A percentile compares a stretch with the other conserved stretches of the same genome.
Evolutionary conservation across 495 filamentous ascomycete species (phyloP).

Genomic region (Aspergillus asperescens): DNA sequence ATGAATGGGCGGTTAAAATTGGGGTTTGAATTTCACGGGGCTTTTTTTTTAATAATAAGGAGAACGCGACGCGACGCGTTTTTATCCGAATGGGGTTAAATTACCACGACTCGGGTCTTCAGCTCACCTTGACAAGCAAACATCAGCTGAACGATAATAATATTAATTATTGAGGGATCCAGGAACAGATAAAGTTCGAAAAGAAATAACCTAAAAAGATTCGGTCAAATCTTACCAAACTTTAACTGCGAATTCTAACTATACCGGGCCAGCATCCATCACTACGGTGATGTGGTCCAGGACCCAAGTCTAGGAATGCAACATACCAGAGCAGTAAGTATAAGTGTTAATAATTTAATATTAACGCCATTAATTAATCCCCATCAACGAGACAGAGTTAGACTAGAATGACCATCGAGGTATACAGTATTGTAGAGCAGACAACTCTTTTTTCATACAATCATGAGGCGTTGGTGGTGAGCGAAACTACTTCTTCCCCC

Average conservation of each 20-base stretch:
- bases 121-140: background rate
- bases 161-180: too few species aligned
- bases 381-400: background rate
- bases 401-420: background rate
- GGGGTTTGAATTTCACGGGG: conserved; percentile 1
- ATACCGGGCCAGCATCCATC: conserved; percentile 14
- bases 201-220: too few species aligned
- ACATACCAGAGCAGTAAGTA: background rate
- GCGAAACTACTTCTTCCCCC: conserved; percentile 50
- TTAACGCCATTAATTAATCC: background rate
- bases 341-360: too few species aligned
- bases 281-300: conserved; percentile 27
- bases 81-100: conserved; percentile 11
- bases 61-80: conserved; percentile 10
- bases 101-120: background rate
- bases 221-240: too few species aligned
- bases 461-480: background rate
- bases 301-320: conserved; percentile 4
- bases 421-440: too few species aligned
- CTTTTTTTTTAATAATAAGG: conserved; percentile 4
- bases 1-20: background rate
- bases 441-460: too few species aligned
- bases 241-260: background rate
- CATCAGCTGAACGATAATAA: too few species aligned
- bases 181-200: too few species aligned